Base-by-base conservation (phyloP, 768 basidiomycete genomes). In the Termitomyces sp. region DNA sequence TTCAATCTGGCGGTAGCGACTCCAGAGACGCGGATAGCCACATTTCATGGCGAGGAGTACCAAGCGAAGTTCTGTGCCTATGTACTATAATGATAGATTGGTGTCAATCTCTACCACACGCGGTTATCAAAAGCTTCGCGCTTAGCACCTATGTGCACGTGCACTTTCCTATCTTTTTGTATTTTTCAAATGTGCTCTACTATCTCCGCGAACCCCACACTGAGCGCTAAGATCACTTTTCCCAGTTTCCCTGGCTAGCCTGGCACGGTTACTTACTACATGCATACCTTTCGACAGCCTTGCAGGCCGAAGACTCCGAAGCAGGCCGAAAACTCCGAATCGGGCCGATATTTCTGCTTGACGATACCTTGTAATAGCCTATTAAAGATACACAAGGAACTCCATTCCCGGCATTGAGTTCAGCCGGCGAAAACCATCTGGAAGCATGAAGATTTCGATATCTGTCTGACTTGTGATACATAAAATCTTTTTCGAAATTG, bases 41-140 rank as follows among this genome's bases (percentile, higher is more conserved):
- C 21, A 41, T 49, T 30, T 53, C 43, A 49, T 62, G 56, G 54
- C 44, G 45, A 51, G 43, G 43, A 28, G 46, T 21, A 50, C 11
- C 43, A 59, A 60, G 63, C 56, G 61, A 57, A 54, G 47, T 48
- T 54, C 34, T 34, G 50, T 57, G 45, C 54, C 49, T 54, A 46
- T 48, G 46, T 40, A 27, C 14, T 17, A 16, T 41, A 11, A 34
- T 34, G 34, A 34, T n/a, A n/a, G n/a, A n/a, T 48, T 4, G 9
- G 11, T 44, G 61, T 59, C 60, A 61, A 67, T 66, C 63, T 51
- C 56, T 56, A 47, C 34, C 59, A 42, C 21, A 21, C 16, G 14
- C 30, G 58, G 56, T 64, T 53, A 65, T 66, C 62, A 65, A 68
- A 64, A 63, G 62, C 47, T 64, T 68, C 63, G 60, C 66, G 61